Evolutionary conservation across 2,329 filamentous ascomycete species (phyloP).

Genomic region (Myriosclerotinia curreyana): DNA sequence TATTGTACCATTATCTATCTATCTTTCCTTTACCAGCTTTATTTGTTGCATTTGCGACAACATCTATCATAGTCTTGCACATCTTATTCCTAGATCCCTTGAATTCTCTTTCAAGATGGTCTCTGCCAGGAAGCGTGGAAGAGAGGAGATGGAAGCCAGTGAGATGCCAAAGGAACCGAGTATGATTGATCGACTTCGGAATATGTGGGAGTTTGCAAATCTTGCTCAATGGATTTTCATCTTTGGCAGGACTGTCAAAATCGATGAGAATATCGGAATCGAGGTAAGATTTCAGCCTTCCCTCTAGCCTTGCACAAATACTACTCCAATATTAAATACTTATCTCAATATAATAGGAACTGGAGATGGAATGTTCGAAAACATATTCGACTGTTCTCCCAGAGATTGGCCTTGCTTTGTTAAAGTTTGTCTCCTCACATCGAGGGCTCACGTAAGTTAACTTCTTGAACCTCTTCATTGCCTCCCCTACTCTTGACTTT

Average conservation of each 20-base stretch:
- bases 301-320: slow-evolving; percentile 7
- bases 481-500: slow-evolving; percentile 23
- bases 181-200: slow-evolving; percentile 68
- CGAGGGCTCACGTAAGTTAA: slow-evolving; percentile 78
- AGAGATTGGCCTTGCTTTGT: slow-evolving; percentile 78
- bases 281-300: slow-evolving; percentile 59
- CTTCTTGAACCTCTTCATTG: slow-evolving; percentile 4
- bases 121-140: slow-evolving; percentile 49
- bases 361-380: slow-evolving; percentile 85
- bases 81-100: not conserved
- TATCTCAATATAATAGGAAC: slow-evolving; percentile 56
- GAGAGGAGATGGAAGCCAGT: slow-evolving; percentile 44
- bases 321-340: not conserved
- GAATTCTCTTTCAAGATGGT: slow-evolving; percentile 41
- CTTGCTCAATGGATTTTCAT: slow-evolving; percentile 90
- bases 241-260: slow-evolving; percentile 86
- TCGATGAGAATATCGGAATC: slow-evolving; percentile 83
- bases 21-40: slow-evolving; percentile 9
- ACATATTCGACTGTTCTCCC: slow-evolving; percentile 70
- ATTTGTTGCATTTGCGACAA: slow-evolving; percentile 14
- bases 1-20: slow-evolving; percentile 7
- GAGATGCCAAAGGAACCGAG: slow-evolving; percentile 37
- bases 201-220: slow-evolving; percentile 94
- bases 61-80: slow-evolving; percentile 17
- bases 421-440: slow-evolving; percentile 93